Evolutionary conservation across 2,329 filamentous ascomycete species (phyloP).

Genomic region (Ilyonectria destructans): DNA sequence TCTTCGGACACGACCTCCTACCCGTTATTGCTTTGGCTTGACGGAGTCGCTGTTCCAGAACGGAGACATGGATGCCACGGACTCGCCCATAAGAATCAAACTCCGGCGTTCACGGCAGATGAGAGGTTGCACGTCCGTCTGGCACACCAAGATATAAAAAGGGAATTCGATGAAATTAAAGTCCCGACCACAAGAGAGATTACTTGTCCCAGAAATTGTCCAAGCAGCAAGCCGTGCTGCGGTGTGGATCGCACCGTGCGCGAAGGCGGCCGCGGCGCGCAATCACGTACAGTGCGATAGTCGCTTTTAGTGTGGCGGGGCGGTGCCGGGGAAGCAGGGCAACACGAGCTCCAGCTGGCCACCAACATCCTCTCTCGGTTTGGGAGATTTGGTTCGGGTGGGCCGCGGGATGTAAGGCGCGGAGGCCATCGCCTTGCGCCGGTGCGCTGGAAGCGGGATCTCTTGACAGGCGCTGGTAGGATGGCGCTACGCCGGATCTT

Average conservation of each 20-base stretch:
- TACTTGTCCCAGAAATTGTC: conserved; percentile 45
- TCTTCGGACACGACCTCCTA: conserved; percentile 33
- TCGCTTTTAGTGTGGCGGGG: conserved; percentile 8
- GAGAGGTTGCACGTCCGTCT: conserved; percentile 29
- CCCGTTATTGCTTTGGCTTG: conserved; percentile 31
- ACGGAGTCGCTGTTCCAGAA: conserved; percentile 40
- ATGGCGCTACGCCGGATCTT: conserved; percentile 48
- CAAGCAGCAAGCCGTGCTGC: conserved; percentile 47
- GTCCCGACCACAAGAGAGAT: conserved; percentile 46
- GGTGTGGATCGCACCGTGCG: conserved; percentile 33
- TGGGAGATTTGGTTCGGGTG: conserved; percentile 46
- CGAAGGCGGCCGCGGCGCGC: conserved; percentile 16
- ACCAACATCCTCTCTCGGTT: conserved; percentile 39
- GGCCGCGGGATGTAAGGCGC: conserved; percentile 47
- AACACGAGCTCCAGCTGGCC: conserved; percentile 38
- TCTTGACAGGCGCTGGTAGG: conserved; percentile 48
- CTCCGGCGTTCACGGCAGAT: conserved; percentile 39
- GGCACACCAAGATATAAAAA: conserved; percentile 39
- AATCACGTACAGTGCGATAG: conserved; percentile 48
- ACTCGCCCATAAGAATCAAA: conserved; percentile 35
- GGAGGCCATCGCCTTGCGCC: conserved; percentile 44
- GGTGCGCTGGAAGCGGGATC: conserved; percentile 53
- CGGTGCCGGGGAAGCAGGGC: conserved; percentile 27
- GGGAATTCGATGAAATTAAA: conserved; percentile 51
- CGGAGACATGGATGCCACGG: conserved; percentile 47